phyloP scores from a whole-genome alignment of 257 asterid genomes.

The Nicotiana tabacum region DNA sequence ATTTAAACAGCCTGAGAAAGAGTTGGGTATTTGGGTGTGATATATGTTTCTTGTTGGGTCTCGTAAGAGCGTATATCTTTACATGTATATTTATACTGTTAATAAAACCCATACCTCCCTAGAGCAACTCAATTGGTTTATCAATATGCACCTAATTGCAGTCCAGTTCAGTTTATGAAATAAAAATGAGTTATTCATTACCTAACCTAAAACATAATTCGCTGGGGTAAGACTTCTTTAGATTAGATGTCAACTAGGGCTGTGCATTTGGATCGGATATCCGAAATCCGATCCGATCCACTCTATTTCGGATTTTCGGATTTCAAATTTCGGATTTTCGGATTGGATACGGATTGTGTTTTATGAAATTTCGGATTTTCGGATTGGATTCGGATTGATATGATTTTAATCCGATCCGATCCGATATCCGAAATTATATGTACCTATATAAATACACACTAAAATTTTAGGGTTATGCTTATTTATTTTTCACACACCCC shows the following conservation, averaged over 20 bases:
- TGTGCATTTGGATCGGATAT: no score
- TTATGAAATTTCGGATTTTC: no score
- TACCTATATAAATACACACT: no score
- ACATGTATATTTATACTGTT: background rate
- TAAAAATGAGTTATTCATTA: background rate
- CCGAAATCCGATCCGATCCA: no score
- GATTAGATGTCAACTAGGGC: background rate
- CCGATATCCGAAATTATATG: no score
- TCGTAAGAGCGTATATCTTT: background rate
- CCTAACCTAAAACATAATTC: background rate
- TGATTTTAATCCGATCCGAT: no score
- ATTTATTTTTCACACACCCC: no score
- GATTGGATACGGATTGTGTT: no score
- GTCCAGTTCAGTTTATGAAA: background rate
- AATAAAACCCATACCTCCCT: background rate
- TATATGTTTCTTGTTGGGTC: background rate
- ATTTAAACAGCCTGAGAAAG: background rate
- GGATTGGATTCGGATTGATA: no score
- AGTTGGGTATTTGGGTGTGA: background rate
- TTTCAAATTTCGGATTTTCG: no score
- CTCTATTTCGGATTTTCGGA: no score
- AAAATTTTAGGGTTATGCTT: no score
- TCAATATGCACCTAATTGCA: background rate
- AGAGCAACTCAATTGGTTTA: background rate
- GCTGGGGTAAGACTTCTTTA: background rate